These are phyloP conservation scores for Scenedesmus sp. DNA, from an alignment of 163 green algal species.

Conservation along the genomic window DNA sequence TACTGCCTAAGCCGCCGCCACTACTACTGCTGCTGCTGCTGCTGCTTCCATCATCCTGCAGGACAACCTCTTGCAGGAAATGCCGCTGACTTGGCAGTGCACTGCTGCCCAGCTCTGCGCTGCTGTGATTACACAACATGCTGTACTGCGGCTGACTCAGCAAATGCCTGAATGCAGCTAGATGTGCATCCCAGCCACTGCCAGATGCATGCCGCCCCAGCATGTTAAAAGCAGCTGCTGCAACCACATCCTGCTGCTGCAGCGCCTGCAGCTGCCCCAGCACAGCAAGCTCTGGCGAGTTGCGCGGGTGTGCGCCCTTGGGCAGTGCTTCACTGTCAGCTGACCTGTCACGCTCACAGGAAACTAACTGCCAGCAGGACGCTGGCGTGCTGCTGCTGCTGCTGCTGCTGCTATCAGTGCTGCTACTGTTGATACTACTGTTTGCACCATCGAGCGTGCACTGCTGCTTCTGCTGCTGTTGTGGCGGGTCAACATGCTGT, in stretches of 20 bases:
- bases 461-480: slow-evolving; percentile 19
- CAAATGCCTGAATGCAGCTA: slow-evolving; percentile 43
- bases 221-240: slow-evolving; percentile 57
- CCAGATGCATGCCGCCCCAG: slow-evolving; percentile 49
- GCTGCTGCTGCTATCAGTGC: slow-evolving; percentile 6
- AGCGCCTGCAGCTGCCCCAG: slow-evolving; percentile 65
- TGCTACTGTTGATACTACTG: background rate
- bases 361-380: slow-evolving; percentile 47
- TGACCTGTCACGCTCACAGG: slow-evolving; percentile 25
- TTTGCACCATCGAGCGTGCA: background rate
- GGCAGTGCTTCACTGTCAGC: slow-evolving; percentile 45
- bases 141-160: slow-evolving; percentile 55
- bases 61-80: slow-evolving; percentile 59
- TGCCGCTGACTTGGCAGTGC: slow-evolving; percentile 53
- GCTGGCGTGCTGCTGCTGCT: slow-evolving; percentile 3
- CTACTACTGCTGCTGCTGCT: slow-evolving; percentile 22
- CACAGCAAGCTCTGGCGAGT: slow-evolving; percentile 53
- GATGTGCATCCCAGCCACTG: slow-evolving; percentile 31
- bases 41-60: slow-evolving; percentile 15
- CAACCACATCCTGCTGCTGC: slow-evolving; percentile 49
- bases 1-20: background rate
- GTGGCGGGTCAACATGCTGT: background rate
- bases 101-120: slow-evolving; percentile 47
- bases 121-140: slow-evolving; percentile 35
- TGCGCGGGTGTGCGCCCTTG: slow-evolving; percentile 29